phyloP scores from a whole-genome alignment of 1,139 yeast species.

The Geotrichum europaeum region DNA sequence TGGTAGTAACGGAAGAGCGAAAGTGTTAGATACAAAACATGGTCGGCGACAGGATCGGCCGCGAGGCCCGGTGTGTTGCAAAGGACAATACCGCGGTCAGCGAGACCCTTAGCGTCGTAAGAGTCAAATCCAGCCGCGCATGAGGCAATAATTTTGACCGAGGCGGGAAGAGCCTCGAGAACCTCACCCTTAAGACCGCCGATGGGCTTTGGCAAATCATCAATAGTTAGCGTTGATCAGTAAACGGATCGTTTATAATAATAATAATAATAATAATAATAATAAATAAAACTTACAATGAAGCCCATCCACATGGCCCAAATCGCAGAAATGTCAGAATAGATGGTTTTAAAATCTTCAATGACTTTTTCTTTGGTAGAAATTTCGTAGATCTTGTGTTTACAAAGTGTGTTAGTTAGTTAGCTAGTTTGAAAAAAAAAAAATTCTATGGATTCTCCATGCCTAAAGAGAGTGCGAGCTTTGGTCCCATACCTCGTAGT shows the following conservation, averaged over 20 bases:
- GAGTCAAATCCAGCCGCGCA: constrained; percentile 70
- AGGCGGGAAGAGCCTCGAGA: constrained; percentile 47
- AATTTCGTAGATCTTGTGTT: constrained; percentile 13
- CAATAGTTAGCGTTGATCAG: neutral
- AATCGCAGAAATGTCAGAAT: constrained; percentile 23
- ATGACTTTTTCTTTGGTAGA: constrained; percentile 23
- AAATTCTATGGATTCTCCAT: neutral
- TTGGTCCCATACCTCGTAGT: constrained; percentile 6
- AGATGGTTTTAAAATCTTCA: constrained; percentile 19
- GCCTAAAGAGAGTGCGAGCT: neutral
- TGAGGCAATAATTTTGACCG: constrained; percentile 52
- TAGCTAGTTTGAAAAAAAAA: neutral
- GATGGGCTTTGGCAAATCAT: constrained; percentile 13
- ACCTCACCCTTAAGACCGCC: constrained; percentile 36
- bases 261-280: neutral
- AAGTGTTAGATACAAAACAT: constrained; percentile 55
- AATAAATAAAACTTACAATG: constrained; percentile 12
- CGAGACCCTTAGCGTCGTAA: constrained; percentile 44
- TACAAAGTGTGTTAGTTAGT: neutral
- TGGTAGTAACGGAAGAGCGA: constrained; percentile 58
- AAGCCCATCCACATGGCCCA: constrained; percentile 26
- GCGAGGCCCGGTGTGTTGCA: constrained; percentile 53
- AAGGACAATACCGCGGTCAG: constrained; percentile 45
- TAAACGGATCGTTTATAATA: neutral
- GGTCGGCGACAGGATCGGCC: constrained; percentile 69